Base-by-base conservation (phyloP, 2,329 filamentous ascomycete species). In the Hysterium pulicare region DNA sequence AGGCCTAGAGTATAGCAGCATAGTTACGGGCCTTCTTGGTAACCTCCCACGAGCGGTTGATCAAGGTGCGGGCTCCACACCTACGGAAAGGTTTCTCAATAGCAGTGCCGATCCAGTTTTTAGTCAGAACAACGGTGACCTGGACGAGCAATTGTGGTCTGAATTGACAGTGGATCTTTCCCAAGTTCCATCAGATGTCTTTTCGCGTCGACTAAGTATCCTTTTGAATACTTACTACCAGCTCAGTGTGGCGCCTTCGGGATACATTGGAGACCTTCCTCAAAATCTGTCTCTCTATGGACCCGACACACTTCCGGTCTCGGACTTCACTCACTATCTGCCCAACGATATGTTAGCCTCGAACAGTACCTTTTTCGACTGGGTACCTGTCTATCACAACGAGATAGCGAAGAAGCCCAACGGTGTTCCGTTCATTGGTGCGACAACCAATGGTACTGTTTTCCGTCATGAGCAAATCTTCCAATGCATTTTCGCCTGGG, bases 141-240 rank as follows among this genome's bases (percentile, higher is more conserved):
- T 20, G 11, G 15, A 15, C 8, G 36, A 31, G 5, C 7, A 26
- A 6, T 28, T 38, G 20, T 6, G 11, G 35, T 6, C 11, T n/a
- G 35, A 15, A 26, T 15, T 23, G 35, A 57, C 38, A 9, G 42
- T 48, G 0, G 45, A 61, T 30, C 2, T 64, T 1, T 54, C 55
- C 0, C 2, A 38, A 0, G 8, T 61, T 0, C 5, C 34, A 0
- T 33, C 51, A 0, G 44, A 54, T 0, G 5, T 51, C 1, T 65
- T 66, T 35, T 55, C 57, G 0, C 38, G 21, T 13, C 39, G 58
- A 33, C 30, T 66, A 1, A 49, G 45, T 17, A 22, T 54, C 4
- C 36, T 57, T 0, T 9, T 65, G 2, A 68, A 66, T 39, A 66
- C 63, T 0, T 68, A 54, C 33, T 62, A 54, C 26, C 63, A 68